Evolutionary conservation across 768 basidiomycete species (phyloP).

Genomic region (Pleurotus salmoneostramineus): DNA sequence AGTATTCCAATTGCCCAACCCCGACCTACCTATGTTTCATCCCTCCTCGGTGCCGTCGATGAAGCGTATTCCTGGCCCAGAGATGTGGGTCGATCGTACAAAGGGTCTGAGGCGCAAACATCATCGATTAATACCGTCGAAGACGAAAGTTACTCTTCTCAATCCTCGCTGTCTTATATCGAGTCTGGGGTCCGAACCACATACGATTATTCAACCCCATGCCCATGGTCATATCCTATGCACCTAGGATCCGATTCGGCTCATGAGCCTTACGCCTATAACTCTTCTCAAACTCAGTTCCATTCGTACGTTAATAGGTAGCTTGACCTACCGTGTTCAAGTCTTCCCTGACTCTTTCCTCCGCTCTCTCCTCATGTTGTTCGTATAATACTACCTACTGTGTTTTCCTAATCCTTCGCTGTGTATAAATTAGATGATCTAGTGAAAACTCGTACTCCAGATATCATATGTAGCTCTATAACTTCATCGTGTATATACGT

Average conservation of each 20-base stretch:
- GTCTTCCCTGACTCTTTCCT: too few relatives aligned
- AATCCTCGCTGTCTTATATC: too few relatives aligned
- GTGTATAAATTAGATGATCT: background rate
- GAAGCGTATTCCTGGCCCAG: slow-evolving; percentile 1
- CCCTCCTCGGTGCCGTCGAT: background rate
- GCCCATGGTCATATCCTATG: background rate
- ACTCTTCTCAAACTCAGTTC: too few relatives aligned
- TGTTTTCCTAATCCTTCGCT: background rate
- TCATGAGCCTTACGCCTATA: background rate
- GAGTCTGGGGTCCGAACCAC: background rate
- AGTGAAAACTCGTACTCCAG: background rate
- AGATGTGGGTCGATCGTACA: background rate
- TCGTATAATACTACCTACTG: too few relatives aligned
- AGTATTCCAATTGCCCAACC: background rate
- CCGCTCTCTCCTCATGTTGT: too few relatives aligned
- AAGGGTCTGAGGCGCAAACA: background rate
- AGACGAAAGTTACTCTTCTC: too few relatives aligned
- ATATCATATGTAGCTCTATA: background rate
- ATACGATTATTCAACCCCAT: background rate
- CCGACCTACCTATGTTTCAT: background rate
- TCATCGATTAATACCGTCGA: too few relatives aligned
- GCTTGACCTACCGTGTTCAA: too few relatives aligned
- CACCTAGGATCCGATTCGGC: background rate
- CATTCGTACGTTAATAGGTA: too few relatives aligned
- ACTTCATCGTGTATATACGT: background rate